Base-by-base conservation (phyloP, 495 filamentous ascomycete species). In the Penicillium waksmanii region DNA sequence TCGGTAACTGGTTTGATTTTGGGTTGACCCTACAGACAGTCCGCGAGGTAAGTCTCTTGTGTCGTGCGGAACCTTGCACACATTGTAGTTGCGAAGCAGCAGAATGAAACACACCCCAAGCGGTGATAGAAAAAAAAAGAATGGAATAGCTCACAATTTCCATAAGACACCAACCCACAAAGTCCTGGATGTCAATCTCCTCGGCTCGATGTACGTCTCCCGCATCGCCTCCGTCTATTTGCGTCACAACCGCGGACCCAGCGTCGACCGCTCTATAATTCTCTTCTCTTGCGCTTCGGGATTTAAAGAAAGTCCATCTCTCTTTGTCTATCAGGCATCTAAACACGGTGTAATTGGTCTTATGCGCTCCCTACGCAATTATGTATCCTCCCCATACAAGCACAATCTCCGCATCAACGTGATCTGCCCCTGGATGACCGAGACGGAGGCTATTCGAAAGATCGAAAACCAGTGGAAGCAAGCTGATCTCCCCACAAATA, bases 381-480 rank as follows among this genome's bases (percentile, higher is more conserved):
- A 75, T 60, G 63, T 80, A 38, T 70, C 73, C 4, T 64, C 65
- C 1, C 67, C 73, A 0, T 73, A 73, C 54, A 70, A 68, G 55
- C 74, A 78, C 60, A 64, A 69, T 36, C 66, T 84, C 19, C 76
- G 83, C 19, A 74, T 78, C 56, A 85, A 84, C 61, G 76, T 77
- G 13, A 73, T 84, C 53, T 84, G 81, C 60, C 83, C 83, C 1
- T 84, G 80, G 81, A 77, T 80, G 66, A 82, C 80, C 2, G 64
- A 75, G 44, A 82, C 77, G 7, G 68, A 71, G 11, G 74, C 79
- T 17, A 73, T 77, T 9, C 68, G 70, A 42, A 77, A 73, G 15
- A 71, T 83, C 17, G 63, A 73, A 47, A 66, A 74, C 11, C 63
- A 64, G 13, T 85, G 82, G 81, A 56, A 66, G 18, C 63, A 72